Conservation (phyloP, 2,329 filamentous ascomycete species). For the Laburnicola sp. region DNA sequence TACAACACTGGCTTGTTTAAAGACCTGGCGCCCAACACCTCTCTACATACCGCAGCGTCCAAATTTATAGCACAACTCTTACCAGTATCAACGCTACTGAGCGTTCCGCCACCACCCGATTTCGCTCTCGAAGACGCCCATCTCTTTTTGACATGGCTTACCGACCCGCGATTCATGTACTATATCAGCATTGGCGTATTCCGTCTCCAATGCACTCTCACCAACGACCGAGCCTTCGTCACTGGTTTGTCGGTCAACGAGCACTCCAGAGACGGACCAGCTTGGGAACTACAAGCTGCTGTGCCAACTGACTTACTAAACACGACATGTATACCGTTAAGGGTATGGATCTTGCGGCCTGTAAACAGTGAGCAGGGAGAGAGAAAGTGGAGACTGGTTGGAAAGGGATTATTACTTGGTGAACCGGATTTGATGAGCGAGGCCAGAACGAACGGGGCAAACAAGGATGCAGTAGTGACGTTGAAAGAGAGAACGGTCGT, state of each 20-base stretch:
- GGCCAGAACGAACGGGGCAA: background rate
- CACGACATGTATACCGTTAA: conserved; percentile 12
- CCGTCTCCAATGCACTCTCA: conserved; percentile 7
- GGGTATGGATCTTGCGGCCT: conserved; percentile 18
- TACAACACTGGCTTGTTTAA: conserved; percentile 15
- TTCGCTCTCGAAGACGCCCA: conserved; percentile 15
- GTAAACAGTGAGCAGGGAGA: background rate
- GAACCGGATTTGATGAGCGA: conserved; percentile 16
- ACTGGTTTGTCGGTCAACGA: conserved; percentile 10
- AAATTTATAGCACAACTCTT: too few species aligned
- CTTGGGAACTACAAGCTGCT: conserved; percentile 12
- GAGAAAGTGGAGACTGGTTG: conserved; percentile 16
- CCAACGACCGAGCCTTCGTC: conserved; percentile 5
- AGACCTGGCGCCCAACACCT: conserved; percentile 10
- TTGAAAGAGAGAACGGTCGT: background rate
- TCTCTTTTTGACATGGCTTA: conserved; percentile 22
- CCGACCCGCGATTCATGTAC: conserved; percentile 20
- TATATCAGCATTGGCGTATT: conserved; percentile 11
- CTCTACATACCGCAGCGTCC: conserved; percentile 5
- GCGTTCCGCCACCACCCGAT: background rate
- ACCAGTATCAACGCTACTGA: too few species aligned
- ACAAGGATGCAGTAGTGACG: conserved; percentile 5
- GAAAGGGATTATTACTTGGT: conserved; percentile 20
- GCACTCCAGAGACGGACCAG: conserved; percentile 6
- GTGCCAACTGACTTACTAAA: conserved; percentile 15